phyloP scores from a whole-genome alignment of 805 yeast genomes.

The Metschnikowia orientalis region DNA sequence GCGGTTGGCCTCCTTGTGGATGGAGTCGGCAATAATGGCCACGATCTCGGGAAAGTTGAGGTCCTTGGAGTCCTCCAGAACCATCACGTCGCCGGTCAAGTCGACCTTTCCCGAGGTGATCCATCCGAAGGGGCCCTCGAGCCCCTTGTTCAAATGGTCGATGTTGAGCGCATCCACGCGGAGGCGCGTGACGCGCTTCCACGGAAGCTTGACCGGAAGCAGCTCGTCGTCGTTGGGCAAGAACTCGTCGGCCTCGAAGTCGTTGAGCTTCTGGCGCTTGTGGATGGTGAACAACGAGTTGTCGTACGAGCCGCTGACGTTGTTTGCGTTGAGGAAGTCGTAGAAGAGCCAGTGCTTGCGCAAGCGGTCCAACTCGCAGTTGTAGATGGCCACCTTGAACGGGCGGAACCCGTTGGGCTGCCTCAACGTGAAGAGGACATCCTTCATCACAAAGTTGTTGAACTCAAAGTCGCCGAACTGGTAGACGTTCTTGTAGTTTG shows the following conservation, averaged over 20 bases:
- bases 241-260: constrained; percentile 27
- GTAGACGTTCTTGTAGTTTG: constrained; percentile 67
- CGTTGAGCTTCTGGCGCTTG: constrained; percentile 59
- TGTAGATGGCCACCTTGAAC: constrained; percentile 82
- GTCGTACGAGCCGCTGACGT: constrained; percentile 88
- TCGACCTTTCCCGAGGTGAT: constrained; percentile 88
- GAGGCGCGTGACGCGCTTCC: constrained; percentile 68
- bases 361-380: constrained; percentile 71
- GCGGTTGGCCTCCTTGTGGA: constrained; percentile 47
- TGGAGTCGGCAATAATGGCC: constrained; percentile 42
- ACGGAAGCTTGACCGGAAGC: constrained; percentile 21
- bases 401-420: constrained; percentile 83
- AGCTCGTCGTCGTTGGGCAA: constrained; percentile 15
- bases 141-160: constrained; percentile 86
- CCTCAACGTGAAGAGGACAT: constrained; percentile 71
- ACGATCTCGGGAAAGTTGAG: constrained; percentile 46
- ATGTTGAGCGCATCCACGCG: constrained; percentile 81
- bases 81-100: constrained; percentile 84
- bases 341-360: constrained; percentile 92
- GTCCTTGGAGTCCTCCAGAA: constrained; percentile 61
- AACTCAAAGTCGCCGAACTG: constrained; percentile 92
- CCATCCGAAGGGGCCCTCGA: constrained; percentile 97
- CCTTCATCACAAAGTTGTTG: constrained; percentile 77
- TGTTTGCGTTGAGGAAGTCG: constrained; percentile 79
- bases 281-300: constrained; percentile 90